Evolutionary conservation across 495 filamentous ascomycete species (phyloP), one percentile per base, ranked within the genome.

Genomic region (Penicillium nucicola): DNA sequence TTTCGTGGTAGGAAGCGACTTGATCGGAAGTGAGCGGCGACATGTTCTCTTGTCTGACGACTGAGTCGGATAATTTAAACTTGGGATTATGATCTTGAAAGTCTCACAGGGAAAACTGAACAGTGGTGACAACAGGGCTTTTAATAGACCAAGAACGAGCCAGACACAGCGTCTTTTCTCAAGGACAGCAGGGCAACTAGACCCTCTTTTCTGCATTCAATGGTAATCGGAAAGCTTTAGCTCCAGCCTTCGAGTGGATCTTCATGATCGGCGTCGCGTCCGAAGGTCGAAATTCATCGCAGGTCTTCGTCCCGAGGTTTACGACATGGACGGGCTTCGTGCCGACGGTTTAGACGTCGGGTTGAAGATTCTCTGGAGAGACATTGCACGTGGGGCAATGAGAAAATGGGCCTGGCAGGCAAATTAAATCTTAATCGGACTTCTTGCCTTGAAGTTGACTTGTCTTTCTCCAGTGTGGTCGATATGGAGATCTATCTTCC

Each of bases 1-100:
- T 57, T 30, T 58, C 38, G 28, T 73, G 56, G 54, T 69, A 73
- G 36, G 56, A 70, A 9, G 50, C 53, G 38, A 65, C 38, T 38
- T 73, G 69, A 4, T 62, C 56, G 6, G 58, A 19, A 17, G 61
- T 56, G 15, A 67, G 58, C 15, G 45, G 28, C 19, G 40, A 44
- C 61, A 61, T 64, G 5, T 30, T 42, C 14, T 10, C 14, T 44
- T 32, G 17, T 40, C 3, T 6, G 8, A 12, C 1, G 17, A 1
- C 2, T 9, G 11, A 17, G n/a, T 20, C 3, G 3, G 17, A 40
- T 20, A 10, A 12, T 1, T 22, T 22, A 18, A 40, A 40, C 6
- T 4, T 20, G 18, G 5, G 18, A 10, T 40, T 22, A 4, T 18
- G 44, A 35, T 34, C 17, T 34, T 34, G 2, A 28, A 8, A 28